These are phyloP conservation scores for Aspergillus flavus DNA, from an alignment of 2,329 filamentous ascomycete genomes.

Conservation along the genomic window DNA sequence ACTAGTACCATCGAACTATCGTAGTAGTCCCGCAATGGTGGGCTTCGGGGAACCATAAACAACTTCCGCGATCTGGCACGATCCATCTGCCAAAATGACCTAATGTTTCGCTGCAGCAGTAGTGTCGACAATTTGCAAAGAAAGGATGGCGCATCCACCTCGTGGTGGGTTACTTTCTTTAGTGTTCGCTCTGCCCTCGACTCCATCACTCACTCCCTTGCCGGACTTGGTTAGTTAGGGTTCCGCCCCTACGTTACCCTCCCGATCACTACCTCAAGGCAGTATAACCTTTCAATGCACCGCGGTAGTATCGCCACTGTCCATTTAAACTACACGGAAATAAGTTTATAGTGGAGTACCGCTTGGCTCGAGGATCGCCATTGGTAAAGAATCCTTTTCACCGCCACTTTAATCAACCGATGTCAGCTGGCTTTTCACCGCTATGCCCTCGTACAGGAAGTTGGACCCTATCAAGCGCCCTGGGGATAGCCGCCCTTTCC, in stretches of 20 bases:
- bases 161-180: not conserved
- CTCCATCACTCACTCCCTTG: no score
- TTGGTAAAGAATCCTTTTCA: not conserved
- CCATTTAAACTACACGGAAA: not conserved
- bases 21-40: not conserved
- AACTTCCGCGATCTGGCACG: constrained; percentile 5
- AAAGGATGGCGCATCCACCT: not conserved
- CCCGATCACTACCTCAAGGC: not conserved
- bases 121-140: not conserved
- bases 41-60: not conserved
- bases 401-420: not conserved
- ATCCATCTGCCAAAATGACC: not conserved
- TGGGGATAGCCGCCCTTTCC: not conserved
- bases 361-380: not conserved
- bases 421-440: constrained; percentile 1
- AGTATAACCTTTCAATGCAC: not conserved
- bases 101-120: not conserved
- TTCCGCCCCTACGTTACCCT: not conserved
- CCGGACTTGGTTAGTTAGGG: not conserved
- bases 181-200: not conserved
- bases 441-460: not conserved
- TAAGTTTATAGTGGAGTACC: not conserved
- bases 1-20: not conserved
- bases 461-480: not conserved
- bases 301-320: not conserved